Evolutionary conservation across 495 filamentous ascomycete genomes (phyloP).

Genomic region (Aspergillus campestris): DNA sequence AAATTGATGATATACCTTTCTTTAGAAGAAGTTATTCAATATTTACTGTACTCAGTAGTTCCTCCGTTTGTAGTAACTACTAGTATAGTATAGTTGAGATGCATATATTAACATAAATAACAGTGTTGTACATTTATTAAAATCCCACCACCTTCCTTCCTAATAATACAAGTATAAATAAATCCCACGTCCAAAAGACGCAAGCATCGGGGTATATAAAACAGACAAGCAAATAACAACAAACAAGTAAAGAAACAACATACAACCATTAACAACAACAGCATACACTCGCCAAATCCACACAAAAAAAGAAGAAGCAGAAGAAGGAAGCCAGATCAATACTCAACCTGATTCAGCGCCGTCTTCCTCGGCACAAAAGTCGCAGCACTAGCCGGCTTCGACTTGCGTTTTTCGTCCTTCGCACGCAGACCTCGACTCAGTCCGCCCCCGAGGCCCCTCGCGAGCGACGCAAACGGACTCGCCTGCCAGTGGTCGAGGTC

Average conservation of each 20-base stretch:
- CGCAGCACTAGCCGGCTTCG: conserved; percentile 6
- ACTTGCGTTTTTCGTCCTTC: conserved; percentile 23
- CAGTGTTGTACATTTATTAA: too few species aligned
- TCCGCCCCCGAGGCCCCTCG: conserved; percentile 36
- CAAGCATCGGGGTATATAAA: conserved; percentile 1
- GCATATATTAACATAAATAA: neutral
- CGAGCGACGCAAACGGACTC: conserved; percentile 40
- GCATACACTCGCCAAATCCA: too few species aligned
- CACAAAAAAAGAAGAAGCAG: too few species aligned
- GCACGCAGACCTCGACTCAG: conserved; percentile 30
- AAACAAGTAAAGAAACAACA: neutral
- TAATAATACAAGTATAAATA: too few species aligned
- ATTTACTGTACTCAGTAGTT: too few species aligned
- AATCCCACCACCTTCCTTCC: too few species aligned
- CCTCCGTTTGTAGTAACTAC: too few species aligned
- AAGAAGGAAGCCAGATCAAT: neutral
- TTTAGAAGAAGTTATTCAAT: too few species aligned
- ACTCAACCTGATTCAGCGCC: conserved; percentile 19
- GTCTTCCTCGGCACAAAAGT: conserved; percentile 16
- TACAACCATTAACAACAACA: neutral
- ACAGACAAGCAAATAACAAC: neutral
- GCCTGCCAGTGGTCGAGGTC: conserved; percentile 35
- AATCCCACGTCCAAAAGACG: neutral
- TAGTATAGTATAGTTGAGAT: too few species aligned
- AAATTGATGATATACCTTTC: too few species aligned